A percentile compares a stretch with the other conserved stretches of the same genome.
Evolutionary conservation across 2,329 filamentous ascomycete genomes (phyloP).

Genomic region (Dactylella cylindrospora): DNA sequence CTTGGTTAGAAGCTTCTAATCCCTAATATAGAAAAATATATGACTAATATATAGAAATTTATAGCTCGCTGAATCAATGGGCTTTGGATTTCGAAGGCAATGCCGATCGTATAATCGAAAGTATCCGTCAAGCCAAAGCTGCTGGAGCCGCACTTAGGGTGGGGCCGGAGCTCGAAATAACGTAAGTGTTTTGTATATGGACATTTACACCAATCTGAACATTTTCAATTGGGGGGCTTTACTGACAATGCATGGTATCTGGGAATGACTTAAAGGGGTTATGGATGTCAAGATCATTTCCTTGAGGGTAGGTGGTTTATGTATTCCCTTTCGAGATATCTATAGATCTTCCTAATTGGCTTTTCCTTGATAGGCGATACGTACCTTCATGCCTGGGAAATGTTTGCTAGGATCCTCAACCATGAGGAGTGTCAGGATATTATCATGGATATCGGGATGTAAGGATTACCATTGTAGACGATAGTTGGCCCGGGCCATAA

Average conservation of each 20-base stretch:
- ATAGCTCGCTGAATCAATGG: constrained; percentile 54
- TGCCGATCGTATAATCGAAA: constrained; percentile 63
- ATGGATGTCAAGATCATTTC: constrained; percentile 69
- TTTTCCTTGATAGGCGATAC: constrained; percentile 54
- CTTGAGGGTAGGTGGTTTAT: constrained; percentile 55
- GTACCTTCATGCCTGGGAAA: constrained; percentile 64
- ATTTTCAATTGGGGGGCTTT: too few species aligned
- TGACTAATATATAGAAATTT: neutral
- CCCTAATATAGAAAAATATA: constrained; percentile 40
- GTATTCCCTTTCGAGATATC: constrained; percentile 50
- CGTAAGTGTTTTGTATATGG: constrained; percentile 49
- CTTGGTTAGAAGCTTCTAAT: constrained; percentile 44
- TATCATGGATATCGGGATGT: constrained; percentile 64
- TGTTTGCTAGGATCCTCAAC: constrained; percentile 62
- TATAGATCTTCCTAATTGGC: constrained; percentile 50
- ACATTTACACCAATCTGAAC: neutral
- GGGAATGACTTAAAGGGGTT: constrained; percentile 64
- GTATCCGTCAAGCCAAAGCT: constrained; percentile 62
- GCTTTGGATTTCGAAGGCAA: constrained; percentile 67
- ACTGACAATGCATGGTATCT: too few species aligned
- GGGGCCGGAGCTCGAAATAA: constrained; percentile 60
- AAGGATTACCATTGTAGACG: neutral
- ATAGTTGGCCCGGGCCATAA: constrained; percentile 27
- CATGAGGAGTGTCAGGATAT: constrained; percentile 66
- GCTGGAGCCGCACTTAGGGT: constrained; percentile 65